phyloP scores from a whole-genome alignment of 139 green algal genomes.

The Tetraselmis chui region DNA sequence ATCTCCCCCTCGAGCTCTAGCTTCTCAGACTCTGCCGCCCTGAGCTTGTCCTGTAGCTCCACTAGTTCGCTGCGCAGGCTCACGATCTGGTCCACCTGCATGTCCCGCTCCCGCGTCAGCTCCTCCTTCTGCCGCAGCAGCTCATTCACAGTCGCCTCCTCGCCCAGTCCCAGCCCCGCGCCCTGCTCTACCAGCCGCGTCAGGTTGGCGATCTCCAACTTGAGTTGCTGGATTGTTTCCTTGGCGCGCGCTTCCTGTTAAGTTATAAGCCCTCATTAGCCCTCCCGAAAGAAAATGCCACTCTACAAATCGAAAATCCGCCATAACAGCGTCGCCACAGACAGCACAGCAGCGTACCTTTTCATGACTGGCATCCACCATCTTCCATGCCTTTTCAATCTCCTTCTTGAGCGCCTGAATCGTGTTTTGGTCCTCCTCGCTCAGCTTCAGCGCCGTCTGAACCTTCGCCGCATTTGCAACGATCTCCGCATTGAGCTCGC shows the following conservation, averaged over 20 bases:
- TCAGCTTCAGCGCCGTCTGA: slow-evolving; percentile 80
- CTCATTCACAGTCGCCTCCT: slow-evolving; percentile 74
- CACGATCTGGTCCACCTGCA: slow-evolving; percentile 58
- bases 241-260: slow-evolving; percentile 71
- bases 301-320: too few species aligned
- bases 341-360: slow-evolving; percentile 56
- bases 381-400: slow-evolving; percentile 88
- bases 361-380: slow-evolving; percentile 78
- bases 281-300: too few species aligned
- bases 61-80: slow-evolving; percentile 42
- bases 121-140: slow-evolving; percentile 76
- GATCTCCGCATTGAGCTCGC: slow-evolving; percentile 83
- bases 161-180: slow-evolving; percentile 58
- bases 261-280: too few species aligned
- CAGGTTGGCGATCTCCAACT: slow-evolving; percentile 80
- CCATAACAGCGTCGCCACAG: too few species aligned
- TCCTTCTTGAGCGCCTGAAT: slow-evolving; percentile 83
- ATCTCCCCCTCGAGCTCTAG: slow-evolving; percentile 58
- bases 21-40: slow-evolving; percentile 55
- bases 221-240: slow-evolving; percentile 74
- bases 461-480: slow-evolving; percentile 83
- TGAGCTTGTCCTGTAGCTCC: slow-evolving; percentile 61
- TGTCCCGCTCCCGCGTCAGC: slow-evolving; percentile 62
- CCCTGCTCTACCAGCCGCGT: slow-evolving; percentile 73
- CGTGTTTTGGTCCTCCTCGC: slow-evolving; percentile 82